These are phyloP conservation scores for Colletotrichum godetiae DNA, from an alignment of 2,329 filamentous ascomycete species.

Conservation along the genomic window DNA sequence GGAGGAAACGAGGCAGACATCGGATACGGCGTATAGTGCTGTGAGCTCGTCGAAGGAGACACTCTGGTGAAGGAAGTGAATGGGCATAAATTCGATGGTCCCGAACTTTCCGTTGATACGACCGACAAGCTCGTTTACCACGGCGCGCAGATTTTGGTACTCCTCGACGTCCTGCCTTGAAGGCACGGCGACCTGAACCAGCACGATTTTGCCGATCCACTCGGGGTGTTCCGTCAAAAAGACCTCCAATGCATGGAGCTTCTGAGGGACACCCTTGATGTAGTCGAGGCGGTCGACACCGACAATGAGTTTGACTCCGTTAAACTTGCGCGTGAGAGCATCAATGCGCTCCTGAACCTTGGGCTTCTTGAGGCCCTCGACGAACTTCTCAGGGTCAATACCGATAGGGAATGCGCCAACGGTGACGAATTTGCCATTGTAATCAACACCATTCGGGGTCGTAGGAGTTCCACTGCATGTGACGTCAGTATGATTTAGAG, in stretches of 20 bases:
- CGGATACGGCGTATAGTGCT: constrained; percentile 90
- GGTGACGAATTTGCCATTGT: constrained; percentile 86
- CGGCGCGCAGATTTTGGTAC: constrained; percentile 94
- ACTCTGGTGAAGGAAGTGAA: constrained; percentile 97
- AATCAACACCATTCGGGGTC: constrained; percentile 93
- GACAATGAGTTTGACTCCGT: constrained; percentile 95
- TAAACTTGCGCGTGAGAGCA: constrained; percentile 87
- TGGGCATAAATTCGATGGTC: constrained; percentile 98
- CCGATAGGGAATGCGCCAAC: constrained; percentile 98
- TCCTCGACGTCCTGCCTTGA: constrained; percentile 96
- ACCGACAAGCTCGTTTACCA: constrained; percentile 96
- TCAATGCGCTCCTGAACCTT: constrained; percentile 90
- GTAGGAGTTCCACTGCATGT: constrained; percentile 71
- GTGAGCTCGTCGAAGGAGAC: constrained; percentile 95
- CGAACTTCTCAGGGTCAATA: constrained; percentile 97
- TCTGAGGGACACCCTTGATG: constrained; percentile 98
- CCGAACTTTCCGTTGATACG: constrained; percentile 98
- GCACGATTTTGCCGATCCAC: constrained; percentile 96
- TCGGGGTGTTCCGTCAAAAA: constrained; percentile 97
- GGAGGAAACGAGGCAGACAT: constrained; percentile 91
- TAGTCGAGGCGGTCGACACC: constrained; percentile 97
- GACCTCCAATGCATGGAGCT: constrained; percentile 94
- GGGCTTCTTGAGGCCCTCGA: constrained; percentile 85
- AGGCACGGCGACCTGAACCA: constrained; percentile 95
- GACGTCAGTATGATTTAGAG: background rate